phyloP scores from a whole-genome alignment of 306 rosid species.

The Vigna angularis region DNA sequence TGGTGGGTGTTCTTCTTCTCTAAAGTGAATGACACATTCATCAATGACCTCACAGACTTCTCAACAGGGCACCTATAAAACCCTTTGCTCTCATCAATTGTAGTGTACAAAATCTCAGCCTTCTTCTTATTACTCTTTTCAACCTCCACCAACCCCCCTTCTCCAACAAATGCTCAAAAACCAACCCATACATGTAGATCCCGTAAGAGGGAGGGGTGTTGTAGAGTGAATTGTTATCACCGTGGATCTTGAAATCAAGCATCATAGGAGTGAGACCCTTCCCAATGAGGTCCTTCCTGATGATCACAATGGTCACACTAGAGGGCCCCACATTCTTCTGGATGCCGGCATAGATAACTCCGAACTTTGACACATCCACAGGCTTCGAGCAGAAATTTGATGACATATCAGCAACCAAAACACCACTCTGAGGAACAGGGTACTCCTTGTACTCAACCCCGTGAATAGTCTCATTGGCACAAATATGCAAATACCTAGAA shows the following conservation, averaged over 20 bases:
- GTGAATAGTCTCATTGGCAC: slow-evolving; percentile 92
- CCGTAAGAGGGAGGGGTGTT: slow-evolving; percentile 94
- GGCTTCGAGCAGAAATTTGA: slow-evolving; percentile 96
- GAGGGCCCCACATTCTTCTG: slow-evolving; percentile 98
- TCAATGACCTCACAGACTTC: slow-evolving; percentile 84
- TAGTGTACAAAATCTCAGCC: slow-evolving; percentile 70
- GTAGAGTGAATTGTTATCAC: slow-evolving; percentile 81
- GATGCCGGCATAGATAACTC: slow-evolving; percentile 87
- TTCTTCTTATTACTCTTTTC: slow-evolving; percentile 90
- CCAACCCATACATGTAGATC: slow-evolving; percentile 92
- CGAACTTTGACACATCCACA: slow-evolving; percentile 82
- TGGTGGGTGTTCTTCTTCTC: slow-evolving; percentile 50
- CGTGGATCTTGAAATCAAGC: slow-evolving; percentile 91
- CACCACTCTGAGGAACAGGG: slow-evolving; percentile 63
- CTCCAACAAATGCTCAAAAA: slow-evolving; percentile 83
- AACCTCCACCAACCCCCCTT: slow-evolving; percentile 86
- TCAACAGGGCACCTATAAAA: slow-evolving; percentile 88
- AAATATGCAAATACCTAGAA: slow-evolving; percentile 79
- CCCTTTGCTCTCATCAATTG: slow-evolving; percentile 83
- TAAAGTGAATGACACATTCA: slow-evolving; percentile 95
- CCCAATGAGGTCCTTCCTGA: slow-evolving; percentile 88
- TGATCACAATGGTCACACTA: slow-evolving; percentile 88
- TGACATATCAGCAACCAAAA: slow-evolving; percentile 89
- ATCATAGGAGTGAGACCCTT: slow-evolving; percentile 76
- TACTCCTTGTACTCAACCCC: slow-evolving; percentile 92